Percentiles rank a stretch among this genome's conserved stretches.
phyloP scores from a whole-genome alignment of 2,329 filamentous ascomycete species.

The Phoma herbarum region DNA sequence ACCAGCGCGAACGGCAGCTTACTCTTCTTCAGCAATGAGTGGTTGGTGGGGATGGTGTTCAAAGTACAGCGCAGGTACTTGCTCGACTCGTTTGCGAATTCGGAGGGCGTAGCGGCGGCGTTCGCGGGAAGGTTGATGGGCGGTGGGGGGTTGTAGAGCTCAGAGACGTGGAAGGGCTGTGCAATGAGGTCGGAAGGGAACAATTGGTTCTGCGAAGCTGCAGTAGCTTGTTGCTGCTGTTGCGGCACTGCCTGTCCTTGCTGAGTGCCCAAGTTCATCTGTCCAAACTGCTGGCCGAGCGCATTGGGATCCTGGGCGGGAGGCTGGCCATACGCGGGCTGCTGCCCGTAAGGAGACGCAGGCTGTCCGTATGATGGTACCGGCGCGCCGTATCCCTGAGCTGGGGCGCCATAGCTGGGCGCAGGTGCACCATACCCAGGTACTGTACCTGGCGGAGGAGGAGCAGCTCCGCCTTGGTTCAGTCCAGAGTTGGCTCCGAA shows the following conservation, averaged over 20 bases:
- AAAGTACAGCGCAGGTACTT: constrained; percentile 96
- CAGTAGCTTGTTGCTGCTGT: constrained; percentile 38
- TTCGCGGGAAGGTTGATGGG: constrained; percentile 90
- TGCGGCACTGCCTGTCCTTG: constrained; percentile 45
- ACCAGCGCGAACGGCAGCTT: constrained; percentile 91
- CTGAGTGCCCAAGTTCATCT: constrained; percentile 74
- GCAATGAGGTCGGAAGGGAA: constrained; percentile 91
- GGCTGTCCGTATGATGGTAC: constrained; percentile 47
- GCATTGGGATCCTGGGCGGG: constrained; percentile 64
- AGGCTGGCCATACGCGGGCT: constrained; percentile 46
- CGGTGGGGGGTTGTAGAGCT: constrained; percentile 90
- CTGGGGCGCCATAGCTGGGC: constrained; percentile 17
- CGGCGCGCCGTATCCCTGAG: constrained; percentile 48
- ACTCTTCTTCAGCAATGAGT: constrained; percentile 94
- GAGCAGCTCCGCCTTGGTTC: constrained; percentile 58
- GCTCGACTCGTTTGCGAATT: constrained; percentile 86
- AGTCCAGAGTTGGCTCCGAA: constrained; percentile 84
- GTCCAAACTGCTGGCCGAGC: constrained; percentile 83
- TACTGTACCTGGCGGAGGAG: constrained; percentile 23
- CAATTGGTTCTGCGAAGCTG: constrained; percentile 73
- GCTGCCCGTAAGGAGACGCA: constrained; percentile 32
- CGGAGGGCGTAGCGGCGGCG: constrained; percentile 92
- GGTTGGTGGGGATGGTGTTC: constrained; percentile 90
- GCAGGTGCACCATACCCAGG: constrained; percentile 15
- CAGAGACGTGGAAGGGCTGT: constrained; percentile 92